A percentile compares a stretch with the other conserved stretches of the same genome.
phyloP scores from a whole-genome alignment of 2,329 filamentous ascomycete genomes.

The Graphiopsis chlorocephala region DNA sequence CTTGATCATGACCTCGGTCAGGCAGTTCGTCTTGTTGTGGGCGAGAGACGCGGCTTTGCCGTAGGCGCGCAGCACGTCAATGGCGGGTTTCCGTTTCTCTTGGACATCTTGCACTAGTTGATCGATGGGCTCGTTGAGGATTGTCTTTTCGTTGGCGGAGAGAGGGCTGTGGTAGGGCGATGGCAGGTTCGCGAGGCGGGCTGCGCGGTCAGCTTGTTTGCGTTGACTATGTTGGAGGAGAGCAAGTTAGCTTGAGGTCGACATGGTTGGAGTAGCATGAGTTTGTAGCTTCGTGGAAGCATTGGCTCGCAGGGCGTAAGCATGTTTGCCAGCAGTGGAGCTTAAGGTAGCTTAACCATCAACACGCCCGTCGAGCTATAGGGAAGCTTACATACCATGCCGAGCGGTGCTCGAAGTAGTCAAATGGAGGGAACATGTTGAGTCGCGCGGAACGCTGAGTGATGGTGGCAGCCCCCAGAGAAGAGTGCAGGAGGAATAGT shows the following conservation, averaged over 20 bases:
- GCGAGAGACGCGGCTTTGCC: slow-evolving; percentile 81
- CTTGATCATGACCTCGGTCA: slow-evolving; percentile 80
- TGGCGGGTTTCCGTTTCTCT: slow-evolving; percentile 60
- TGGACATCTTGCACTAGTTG: slow-evolving; percentile 77
- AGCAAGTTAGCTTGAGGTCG: neutral
- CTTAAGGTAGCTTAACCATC: neutral
- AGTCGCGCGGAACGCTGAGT: neutral
- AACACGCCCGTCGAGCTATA: neutral
- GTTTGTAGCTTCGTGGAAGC: neutral
- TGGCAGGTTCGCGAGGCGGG: slow-evolving; percentile 66
- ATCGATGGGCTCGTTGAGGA: slow-evolving; percentile 71
- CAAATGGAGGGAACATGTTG: slow-evolving; percentile 46
- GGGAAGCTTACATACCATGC: slow-evolving; percentile 58
- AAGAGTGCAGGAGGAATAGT: neutral
- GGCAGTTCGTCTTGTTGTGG: slow-evolving; percentile 81
- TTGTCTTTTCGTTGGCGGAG: slow-evolving; percentile 61
- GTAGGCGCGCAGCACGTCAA: slow-evolving; percentile 78
- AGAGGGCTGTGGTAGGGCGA: slow-evolving; percentile 65
- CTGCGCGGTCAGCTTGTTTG: slow-evolving; percentile 74
- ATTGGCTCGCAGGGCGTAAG: neutral
- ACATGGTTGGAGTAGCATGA: slow-evolving; percentile 9
- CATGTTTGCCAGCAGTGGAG: neutral
- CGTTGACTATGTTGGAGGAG: slow-evolving; percentile 55
- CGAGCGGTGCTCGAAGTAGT: slow-evolving; percentile 68
- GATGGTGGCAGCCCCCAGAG: neutral